Evolutionary conservation across 164 flowering plant genomes (phyloP).

Genomic region (Umbilicus rupestris): DNA sequence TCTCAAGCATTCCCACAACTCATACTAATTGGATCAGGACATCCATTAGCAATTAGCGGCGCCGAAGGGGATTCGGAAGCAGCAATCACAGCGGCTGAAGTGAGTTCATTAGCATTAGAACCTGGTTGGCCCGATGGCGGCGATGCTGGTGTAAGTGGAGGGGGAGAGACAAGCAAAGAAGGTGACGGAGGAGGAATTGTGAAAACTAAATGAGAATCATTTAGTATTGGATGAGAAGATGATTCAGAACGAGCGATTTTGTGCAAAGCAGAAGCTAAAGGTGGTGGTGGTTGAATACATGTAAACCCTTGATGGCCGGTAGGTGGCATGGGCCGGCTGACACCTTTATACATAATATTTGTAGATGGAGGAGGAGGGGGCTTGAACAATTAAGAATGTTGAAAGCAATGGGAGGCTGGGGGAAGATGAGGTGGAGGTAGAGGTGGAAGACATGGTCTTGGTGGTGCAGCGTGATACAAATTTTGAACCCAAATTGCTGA

Average conservation of each 20-base stretch:
- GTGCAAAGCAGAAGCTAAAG: neutral
- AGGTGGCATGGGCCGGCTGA: neutral
- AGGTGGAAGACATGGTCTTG: constrained; percentile 13
- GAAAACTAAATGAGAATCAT: neutral
- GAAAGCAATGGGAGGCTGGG: constrained; percentile 20
- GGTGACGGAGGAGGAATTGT: constrained; percentile 16
- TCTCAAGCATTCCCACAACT: constrained; percentile 9
- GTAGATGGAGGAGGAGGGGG: constrained; percentile 19
- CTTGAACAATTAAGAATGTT: constrained; percentile 20
- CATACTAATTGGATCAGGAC: constrained; percentile 8
- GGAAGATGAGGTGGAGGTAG: constrained; percentile 14
- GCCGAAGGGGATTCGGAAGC: neutral
- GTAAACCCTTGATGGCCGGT: neutral
- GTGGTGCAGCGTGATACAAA: constrained; percentile 16
- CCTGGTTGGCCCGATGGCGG: constrained; percentile 14
- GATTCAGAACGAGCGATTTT: neutral
- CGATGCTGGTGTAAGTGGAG: constrained; percentile 29
- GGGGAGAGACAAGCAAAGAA: constrained; percentile 18
- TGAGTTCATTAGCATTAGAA: constrained; percentile 3
- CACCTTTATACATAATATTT: neutral
- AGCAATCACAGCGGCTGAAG: constrained; percentile 10
- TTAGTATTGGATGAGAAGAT: neutral
- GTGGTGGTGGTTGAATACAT: neutral
- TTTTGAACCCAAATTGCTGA: constrained; percentile 19
- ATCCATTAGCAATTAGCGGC: neutral